Percentiles rank a stretch among this genome's conserved stretches.
Conservation (phyloP, 2,329 filamentous ascomycete genomes). For the Tolypocladium cylindrosporum region DNA sequence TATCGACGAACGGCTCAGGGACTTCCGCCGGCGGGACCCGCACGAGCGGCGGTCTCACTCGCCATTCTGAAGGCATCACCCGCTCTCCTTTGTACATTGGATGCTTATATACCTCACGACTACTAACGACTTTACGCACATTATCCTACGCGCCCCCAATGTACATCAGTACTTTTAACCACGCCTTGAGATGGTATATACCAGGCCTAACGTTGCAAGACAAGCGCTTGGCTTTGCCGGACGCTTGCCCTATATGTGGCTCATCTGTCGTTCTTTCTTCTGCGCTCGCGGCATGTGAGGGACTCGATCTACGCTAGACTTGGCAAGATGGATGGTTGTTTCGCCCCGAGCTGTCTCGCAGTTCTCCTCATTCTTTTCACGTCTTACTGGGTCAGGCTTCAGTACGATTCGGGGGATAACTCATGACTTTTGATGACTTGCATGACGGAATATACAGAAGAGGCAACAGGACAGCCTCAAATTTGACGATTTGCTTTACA, state of each 20-base stretch:
- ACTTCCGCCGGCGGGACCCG: constrained; percentile 36
- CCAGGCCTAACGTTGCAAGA: not conserved
- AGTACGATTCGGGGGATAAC: not conserved
- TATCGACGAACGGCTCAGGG: constrained; percentile 46
- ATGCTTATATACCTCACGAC: constrained; percentile 8
- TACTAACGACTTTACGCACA: constrained; percentile 3
- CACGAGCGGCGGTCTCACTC: constrained; percentile 37
- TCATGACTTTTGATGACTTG: not conserved
- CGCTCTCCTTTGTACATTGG: constrained; percentile 7
- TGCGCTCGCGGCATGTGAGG: not conserved
- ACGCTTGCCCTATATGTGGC: not conserved
- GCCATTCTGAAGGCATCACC: constrained; percentile 26
- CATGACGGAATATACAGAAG: not conserved
- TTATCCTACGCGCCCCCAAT: not conserved
- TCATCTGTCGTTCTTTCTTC: not conserved
- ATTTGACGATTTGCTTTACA: not conserved
- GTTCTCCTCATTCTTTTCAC: not conserved
- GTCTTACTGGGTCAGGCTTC: not conserved
- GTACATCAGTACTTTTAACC: not conserved
- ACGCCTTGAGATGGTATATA: not conserved
- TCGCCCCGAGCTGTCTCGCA: not conserved
- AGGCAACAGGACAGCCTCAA: not conserved
- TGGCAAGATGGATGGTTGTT: not conserved
- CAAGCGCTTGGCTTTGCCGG: not conserved
- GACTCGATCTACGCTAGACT: not conserved